Base-by-base conservation (phyloP, 2,329 filamentous ascomycete species). In the Aspergillus quadrilineatus region DNA sequence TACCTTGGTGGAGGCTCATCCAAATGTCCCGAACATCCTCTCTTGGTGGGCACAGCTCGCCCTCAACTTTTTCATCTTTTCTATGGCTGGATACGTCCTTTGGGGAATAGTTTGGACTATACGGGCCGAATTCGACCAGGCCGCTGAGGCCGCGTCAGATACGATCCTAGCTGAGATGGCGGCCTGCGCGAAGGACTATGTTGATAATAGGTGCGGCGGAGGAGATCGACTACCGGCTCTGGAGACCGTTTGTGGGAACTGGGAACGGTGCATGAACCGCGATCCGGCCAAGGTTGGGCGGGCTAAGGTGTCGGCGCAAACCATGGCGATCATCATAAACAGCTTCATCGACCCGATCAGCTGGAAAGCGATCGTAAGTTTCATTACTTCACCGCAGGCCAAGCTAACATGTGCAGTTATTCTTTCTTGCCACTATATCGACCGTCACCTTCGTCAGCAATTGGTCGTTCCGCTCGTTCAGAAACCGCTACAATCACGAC, bases 311-410 rank as follows among this genome's bases (percentile, higher is more conserved):
- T 90, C 89, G 15, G 92, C 91, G 4, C 88, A 90, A 68, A 94
- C 92, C 28, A 89, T 97, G 69, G 93, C 93, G 0, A 86, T 91
- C 68, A 96, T 99, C 41, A 88, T 97, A 73, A 97, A 97, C 71
- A 88, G 89, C 67, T 97, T 97, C 72, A 87, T 96, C 4, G 91
- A 96, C 65, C 87, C 90, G 5, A 92, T 97, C 73, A 91, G 89
- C 61, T 88, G 90, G 74, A 97, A 97, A 74, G 84, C 86, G 9
- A 87, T 89, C 80, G 84, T 86, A 79, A 60, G 77, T 73, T 28
- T 10, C 42, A 0, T 12, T 34, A n/a, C 42, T 14, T 9, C 42
- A 8, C 46, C 2, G 22, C 37, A 6, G 12, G 15, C 12, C 8
- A 22, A 30, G 57, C 65, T 69, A 61, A 69, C 52, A 2, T 26